These are phyloP conservation scores for Solanum sitiens DNA, from an alignment of 257 asterid species.

Conservation along the genomic window DNA sequence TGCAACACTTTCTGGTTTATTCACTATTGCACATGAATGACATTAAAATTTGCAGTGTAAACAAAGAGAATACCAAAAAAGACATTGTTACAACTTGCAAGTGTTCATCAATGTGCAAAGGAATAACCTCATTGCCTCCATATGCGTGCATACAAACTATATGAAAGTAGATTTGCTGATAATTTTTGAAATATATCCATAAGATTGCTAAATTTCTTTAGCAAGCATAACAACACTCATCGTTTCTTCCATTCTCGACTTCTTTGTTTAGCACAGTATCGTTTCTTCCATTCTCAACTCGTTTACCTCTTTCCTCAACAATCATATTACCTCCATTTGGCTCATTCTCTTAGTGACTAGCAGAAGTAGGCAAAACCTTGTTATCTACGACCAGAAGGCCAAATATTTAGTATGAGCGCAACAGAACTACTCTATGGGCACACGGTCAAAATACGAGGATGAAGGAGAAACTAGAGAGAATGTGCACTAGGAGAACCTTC, in stretches of 20 bases:
- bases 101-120: not conserved
- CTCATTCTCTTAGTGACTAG: not conserved
- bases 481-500: constrained; percentile 10
- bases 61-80: not conserved
- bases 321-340: not conserved
- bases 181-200: not conserved
- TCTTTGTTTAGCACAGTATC: not conserved
- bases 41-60: not conserved
- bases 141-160: not conserved
- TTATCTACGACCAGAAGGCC: not conserved
- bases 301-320: not conserved
- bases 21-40: not conserved
- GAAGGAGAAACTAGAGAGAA: not conserved
- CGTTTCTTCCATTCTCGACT: not conserved
- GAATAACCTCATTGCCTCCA: not conserved
- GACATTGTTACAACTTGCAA: not conserved
- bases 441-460: not conserved
- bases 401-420: not conserved
- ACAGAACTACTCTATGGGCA: not conserved
- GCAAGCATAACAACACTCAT: not conserved
- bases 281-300: not conserved
- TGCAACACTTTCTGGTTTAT: not conserved
- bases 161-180: not conserved
- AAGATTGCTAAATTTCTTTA: not conserved
- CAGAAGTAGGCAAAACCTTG: not conserved